These are phyloP conservation scores for barley (Hordeum vulgare) DNA, from an alignment of 176 grass and related monocot genomes.

Conservation along the genomic window MorexV3_pseudomolecules_assembly NC_058522.1:24613857-24614356, in stretches of 20 bases:
- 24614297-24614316: not conserved
- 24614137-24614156: conserved; percentile 84
- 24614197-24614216: conserved; percentile 21
- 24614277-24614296: no score
- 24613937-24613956: no score
- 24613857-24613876: not conserved
- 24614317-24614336: not conserved
- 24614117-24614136: conserved; percentile 47
- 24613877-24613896: not conserved
- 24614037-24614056: no score
- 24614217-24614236: conserved; percentile 88
- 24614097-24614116: not conserved
- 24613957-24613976: no score
- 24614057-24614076: no score
- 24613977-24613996: no score
- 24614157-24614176: conserved; percentile 96
- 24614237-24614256: no score
- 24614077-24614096: conserved; percentile 31
- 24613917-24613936: conserved; percentile 99
- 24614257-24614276: no score
- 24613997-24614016: no score
- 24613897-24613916: conserved; percentile 92
- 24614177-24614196: conserved; percentile 33
- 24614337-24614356: not conserved
- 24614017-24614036: no score